A percentile compares a stretch with the other conserved stretches of the same genome.
phyloP scores from a whole-genome alignment of 441 rosid species.

The Erysimum cheiri region DNA sequence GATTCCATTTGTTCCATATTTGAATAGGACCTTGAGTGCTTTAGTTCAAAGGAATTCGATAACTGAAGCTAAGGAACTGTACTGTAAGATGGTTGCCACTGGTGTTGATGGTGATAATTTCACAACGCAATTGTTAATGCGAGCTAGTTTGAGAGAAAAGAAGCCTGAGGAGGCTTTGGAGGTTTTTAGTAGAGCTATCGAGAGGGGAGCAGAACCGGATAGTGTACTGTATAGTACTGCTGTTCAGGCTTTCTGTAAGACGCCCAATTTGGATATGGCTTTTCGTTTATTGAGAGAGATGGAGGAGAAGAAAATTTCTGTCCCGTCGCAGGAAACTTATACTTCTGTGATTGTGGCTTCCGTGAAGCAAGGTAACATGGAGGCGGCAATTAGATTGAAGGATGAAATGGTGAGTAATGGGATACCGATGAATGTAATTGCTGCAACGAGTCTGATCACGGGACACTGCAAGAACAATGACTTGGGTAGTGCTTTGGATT shows the following conservation, averaged over 20 bases:
- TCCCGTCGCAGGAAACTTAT: slow-evolving; percentile 53
- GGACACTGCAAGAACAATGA: slow-evolving; percentile 67
- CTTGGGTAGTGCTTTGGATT: slow-evolving; percentile 56
- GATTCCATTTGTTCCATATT: slow-evolving; percentile 43
- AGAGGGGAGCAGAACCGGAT: slow-evolving; percentile 62
- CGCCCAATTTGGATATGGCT: slow-evolving; percentile 50
- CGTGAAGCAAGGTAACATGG: slow-evolving; percentile 62
- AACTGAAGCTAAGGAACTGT: slow-evolving; percentile 49
- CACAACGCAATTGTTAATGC: slow-evolving; percentile 55
- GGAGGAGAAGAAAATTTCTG: slow-evolving; percentile 53
- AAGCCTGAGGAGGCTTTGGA: slow-evolving; percentile 53
- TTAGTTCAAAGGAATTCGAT: slow-evolving; percentile 51
- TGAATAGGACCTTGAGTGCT: slow-evolving; percentile 50
- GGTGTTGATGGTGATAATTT: slow-evolving; percentile 55
- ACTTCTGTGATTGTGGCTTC: slow-evolving; percentile 59
- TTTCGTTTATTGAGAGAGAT: slow-evolving; percentile 60
- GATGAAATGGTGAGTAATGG: slow-evolving; percentile 76
- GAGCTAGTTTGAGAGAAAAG: slow-evolving; percentile 56
- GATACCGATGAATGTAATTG: slow-evolving; percentile 58
- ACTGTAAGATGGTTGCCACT: slow-evolving; percentile 50
- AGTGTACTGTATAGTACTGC: slow-evolving; percentile 47
- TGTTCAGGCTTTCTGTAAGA: slow-evolving; percentile 58
- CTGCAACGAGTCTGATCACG: slow-evolving; percentile 67
- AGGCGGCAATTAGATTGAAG: slow-evolving; percentile 65
- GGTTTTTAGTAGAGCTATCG: slow-evolving; percentile 51